phyloP scores from a whole-genome alignment of 768 basidiomycete species.

The Brasilioporus rufonigricans region DNA sequence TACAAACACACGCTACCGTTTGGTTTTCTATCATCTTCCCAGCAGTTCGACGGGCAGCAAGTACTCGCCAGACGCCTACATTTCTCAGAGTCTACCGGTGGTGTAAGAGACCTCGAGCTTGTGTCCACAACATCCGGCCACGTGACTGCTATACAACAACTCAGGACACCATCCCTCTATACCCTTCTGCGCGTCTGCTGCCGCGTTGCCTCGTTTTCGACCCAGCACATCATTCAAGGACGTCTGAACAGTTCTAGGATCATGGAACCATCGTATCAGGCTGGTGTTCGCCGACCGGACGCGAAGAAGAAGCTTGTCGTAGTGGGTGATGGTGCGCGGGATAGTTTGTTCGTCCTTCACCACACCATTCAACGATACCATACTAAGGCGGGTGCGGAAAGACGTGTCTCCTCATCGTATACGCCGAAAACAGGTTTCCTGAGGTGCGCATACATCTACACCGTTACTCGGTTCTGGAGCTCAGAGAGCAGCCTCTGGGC shows the following conservation, averaged over 20 bases:
- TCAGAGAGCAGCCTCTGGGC: constrained; percentile 16
- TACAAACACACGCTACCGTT: no score
- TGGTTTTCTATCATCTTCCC: no score
- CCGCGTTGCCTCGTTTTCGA: not conserved
- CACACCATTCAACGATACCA: constrained; percentile 25
- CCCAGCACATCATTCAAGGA: not conserved
- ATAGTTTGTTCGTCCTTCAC: constrained; percentile 26
- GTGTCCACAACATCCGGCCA: not conserved
- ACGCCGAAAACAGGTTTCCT: constrained; percentile 94
- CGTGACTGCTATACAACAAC: constrained; percentile 16
- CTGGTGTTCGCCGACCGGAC: constrained; percentile 58
- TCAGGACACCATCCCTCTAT: no score
- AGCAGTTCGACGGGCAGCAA: no score
- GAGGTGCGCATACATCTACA: constrained; percentile 57
- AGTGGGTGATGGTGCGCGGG: constrained; percentile 75
- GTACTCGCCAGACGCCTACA: no score
- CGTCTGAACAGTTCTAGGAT: not conserved
- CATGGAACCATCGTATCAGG: constrained; percentile 30
- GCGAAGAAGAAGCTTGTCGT: constrained; percentile 86
- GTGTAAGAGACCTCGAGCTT: no score
- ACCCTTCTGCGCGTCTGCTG: constrained; percentile 2
- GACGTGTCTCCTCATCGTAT: constrained; percentile 95
- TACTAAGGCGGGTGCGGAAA: constrained; percentile 79
- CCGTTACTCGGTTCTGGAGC: constrained; percentile 6
- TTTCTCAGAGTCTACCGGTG: no score